phyloP scores from a whole-genome alignment of 2,329 filamentous ascomycete genomes.

The Coleophoma eucalyptorum region DNA sequence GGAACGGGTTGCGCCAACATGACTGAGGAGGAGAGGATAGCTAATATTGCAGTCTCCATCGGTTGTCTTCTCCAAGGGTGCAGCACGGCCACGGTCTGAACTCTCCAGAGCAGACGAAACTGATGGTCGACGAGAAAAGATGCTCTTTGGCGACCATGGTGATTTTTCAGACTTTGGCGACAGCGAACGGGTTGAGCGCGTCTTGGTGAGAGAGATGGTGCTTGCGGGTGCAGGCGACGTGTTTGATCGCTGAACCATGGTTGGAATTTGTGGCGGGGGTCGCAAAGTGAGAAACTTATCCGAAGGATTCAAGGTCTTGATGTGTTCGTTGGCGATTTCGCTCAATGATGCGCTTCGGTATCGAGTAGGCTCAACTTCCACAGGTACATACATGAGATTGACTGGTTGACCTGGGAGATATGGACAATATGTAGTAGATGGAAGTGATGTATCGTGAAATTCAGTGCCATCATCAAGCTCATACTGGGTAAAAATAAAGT shows the following conservation, averaged over 20 bases:
- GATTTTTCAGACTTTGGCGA: constrained; percentile 21
- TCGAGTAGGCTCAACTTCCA: constrained; percentile 55
- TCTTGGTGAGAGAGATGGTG: constrained; percentile 18
- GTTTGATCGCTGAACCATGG: constrained; percentile 35
- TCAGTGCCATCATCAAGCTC: constrained; percentile 77
- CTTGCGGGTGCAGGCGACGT: constrained; percentile 32
- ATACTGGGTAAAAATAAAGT: constrained; percentile 53
- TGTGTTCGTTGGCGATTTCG: constrained; percentile 53
- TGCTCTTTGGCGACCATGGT: constrained; percentile 21
- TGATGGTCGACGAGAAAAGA: constrained; percentile 22
- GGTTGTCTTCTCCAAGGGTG: constrained; percentile 12
- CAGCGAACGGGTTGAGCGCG: constrained; percentile 20
- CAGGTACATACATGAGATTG: constrained; percentile 79
- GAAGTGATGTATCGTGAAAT: constrained; percentile 67
- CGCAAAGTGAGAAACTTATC: constrained; percentile 73
- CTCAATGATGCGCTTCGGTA: constrained; percentile 63
- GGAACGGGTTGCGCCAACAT: constrained; percentile 5
- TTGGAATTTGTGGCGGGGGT: constrained; percentile 47
- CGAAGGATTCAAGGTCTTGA: constrained; percentile 72
- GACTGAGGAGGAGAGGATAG: constrained; percentile 5
- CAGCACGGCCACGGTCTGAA: constrained; percentile 14
- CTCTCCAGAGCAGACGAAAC: constrained; percentile 3
- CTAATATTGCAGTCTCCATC: constrained; percentile 7
- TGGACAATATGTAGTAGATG: constrained; percentile 76
- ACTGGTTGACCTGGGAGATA: constrained; percentile 83